Conservation (phyloP, 2,329 filamentous ascomycete genomes). For the Pseudocercospora macadamiae region DNA sequence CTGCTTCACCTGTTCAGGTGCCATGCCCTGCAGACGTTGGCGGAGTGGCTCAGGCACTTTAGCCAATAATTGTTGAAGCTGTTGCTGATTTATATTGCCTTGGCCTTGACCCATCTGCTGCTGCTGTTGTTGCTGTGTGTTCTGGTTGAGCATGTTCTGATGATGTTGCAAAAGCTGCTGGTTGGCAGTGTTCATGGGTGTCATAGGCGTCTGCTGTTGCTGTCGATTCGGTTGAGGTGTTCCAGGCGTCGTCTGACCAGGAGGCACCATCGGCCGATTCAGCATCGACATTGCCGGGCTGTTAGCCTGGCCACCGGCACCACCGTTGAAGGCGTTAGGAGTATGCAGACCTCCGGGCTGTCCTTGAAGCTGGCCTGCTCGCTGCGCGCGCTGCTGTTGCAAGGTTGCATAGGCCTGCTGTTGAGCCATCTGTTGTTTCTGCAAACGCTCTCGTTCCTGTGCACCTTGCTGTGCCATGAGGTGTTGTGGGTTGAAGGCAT, state of each 20-base stretch:
- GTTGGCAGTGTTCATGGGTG: slow-evolving; percentile 30
- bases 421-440: slow-evolving; percentile 41
- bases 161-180: slow-evolving; percentile 35
- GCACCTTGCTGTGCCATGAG: slow-evolving; percentile 37
- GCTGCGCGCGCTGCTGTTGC: slow-evolving; percentile 42
- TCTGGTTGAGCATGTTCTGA: slow-evolving; percentile 37
- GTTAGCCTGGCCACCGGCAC: slow-evolving; percentile 29
- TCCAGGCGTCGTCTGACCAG: slow-evolving; percentile 42
- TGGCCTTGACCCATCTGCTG: slow-evolving; percentile 26
- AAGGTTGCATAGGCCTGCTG: slow-evolving; percentile 40
- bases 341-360: slow-evolving; percentile 52
- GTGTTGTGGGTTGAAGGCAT: slow-evolving; percentile 42
- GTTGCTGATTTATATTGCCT: slow-evolving; percentile 19
- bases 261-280: slow-evolving; percentile 51
- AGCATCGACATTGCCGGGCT: slow-evolving; percentile 55
- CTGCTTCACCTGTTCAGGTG: slow-evolving; percentile 19
- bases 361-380: slow-evolving; percentile 48
- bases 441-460: slow-evolving; percentile 48
- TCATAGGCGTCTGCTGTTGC: slow-evolving; percentile 33
- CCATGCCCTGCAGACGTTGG: slow-evolving; percentile 21
- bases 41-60: slow-evolving; percentile 24
- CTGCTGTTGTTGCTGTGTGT: slow-evolving; percentile 41
- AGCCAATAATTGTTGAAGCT: slow-evolving; percentile 16
- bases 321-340: slow-evolving; percentile 42
- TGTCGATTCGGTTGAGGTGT: slow-evolving; percentile 39